phyloP scores from a whole-genome alignment of 129 eudicot genomes.

The Pulicaria dysenterica region DNA sequence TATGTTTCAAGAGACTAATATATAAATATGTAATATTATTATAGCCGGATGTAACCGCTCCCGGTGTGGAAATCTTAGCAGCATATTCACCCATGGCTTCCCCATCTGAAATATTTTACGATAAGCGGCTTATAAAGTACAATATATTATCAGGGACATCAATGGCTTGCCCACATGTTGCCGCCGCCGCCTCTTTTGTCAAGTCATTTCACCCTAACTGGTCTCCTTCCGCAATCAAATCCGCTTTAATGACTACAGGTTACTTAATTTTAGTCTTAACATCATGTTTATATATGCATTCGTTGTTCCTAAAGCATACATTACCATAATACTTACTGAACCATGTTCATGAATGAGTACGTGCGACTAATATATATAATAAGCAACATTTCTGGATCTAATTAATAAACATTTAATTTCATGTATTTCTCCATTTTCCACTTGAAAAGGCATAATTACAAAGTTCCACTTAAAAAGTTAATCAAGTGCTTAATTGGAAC shows the following conservation, averaged over 20 bases:
- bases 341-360: too few relatives aligned
- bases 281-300: constrained; percentile 35
- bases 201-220: constrained; percentile 45
- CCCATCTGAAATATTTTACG: constrained; percentile 4
- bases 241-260: constrained; percentile 65
- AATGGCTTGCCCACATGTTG: constrained; percentile 53
- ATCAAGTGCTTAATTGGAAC: too few relatives aligned
- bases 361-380: too few relatives aligned
- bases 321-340: too few relatives aligned
- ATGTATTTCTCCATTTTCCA: too few relatives aligned
- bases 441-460: too few relatives aligned
- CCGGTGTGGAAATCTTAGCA: constrained; percentile 50
- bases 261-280: not conserved
- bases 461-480: too few relatives aligned
- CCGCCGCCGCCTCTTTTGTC: constrained; percentile 48
- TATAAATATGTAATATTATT: not conserved
- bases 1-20: not conserved
- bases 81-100: constrained; percentile 39
- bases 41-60: constrained; percentile 60
- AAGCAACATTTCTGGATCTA: too few relatives aligned
- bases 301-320: too few relatives aligned
- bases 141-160: constrained; percentile 52
- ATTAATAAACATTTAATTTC: too few relatives aligned
- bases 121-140: constrained; percentile 35
- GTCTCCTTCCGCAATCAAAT: constrained; percentile 53